These are phyloP conservation scores for Syzygium aromaticum DNA, from an alignment of 345 rosid species.

Conservation along the genomic window DNA sequence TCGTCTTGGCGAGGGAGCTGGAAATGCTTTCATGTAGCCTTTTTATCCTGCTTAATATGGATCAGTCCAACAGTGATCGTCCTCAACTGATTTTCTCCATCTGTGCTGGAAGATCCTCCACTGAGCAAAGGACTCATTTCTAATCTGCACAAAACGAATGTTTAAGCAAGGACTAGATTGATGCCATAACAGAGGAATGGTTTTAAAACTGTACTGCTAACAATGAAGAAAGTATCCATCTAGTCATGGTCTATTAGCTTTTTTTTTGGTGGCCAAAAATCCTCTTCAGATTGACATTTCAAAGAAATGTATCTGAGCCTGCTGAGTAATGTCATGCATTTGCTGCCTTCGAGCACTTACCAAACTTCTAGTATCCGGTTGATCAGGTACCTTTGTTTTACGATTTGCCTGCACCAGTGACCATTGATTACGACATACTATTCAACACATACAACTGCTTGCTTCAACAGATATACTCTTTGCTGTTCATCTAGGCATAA, in stretches of 20 bases:
- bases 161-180: not conserved
- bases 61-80: constrained; percentile 63
- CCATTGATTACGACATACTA: not conserved
- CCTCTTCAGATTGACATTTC: not conserved
- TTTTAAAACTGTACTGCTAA: not conserved
- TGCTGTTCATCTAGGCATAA: not conserved
- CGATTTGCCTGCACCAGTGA: constrained; percentile 14
- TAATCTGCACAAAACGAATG: constrained; percentile 27
- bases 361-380: constrained; percentile 3
- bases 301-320: not conserved
- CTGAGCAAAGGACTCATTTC: constrained; percentile 32
- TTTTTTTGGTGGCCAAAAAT: not conserved
- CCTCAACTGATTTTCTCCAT: constrained; percentile 57
- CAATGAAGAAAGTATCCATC: not conserved
- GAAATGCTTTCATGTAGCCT: not conserved
- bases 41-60: not conserved
- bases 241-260: not conserved
- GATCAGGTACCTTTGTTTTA: not conserved
- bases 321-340: not conserved
- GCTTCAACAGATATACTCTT: not conserved
- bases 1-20: not conserved
- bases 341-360: not conserved
- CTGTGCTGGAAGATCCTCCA: constrained; percentile 48
- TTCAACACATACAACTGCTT: not conserved
- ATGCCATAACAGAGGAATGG: not conserved